Evolutionary conservation across 2,329 filamentous ascomycete genomes (phyloP), one percentile per base, ranked within the genome.

Genomic region (Eutypella sp.): DNA sequence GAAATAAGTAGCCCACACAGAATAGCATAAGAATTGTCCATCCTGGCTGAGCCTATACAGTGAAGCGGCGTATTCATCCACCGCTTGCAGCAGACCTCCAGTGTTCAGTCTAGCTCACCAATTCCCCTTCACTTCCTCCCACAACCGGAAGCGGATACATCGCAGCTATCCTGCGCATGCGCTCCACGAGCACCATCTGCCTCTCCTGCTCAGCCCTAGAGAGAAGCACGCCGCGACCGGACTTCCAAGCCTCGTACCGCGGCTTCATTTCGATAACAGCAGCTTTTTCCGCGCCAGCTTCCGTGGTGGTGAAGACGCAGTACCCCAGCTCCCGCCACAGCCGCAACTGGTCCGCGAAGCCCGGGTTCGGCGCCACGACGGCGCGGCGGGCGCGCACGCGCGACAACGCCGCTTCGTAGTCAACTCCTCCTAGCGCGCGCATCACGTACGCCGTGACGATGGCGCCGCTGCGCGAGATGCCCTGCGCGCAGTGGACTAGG

Each of bases 341-440:
- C 24, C 40, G 40, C 4, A 42, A 25, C 8, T 42, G 40, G 25
- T 42, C 40, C 13, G 40, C 40, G 24, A 42, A 42, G 19, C 40
- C 40, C 4, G 22, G 22, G 24, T 42, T 42, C 13, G 40, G 40
- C 16, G 19, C 31, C 8, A 29, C 40, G 16, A 20, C 40, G 24
- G 40, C n/a, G 15, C 40, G 22, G 25, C 8, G 4, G 3, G 9
- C 7, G 8, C 16, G 40, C 22, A 29, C 40, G 11, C 15, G 16
- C 8, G 4, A 16, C 13, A 42, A 25, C 6, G 40, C 40, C 1
- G 40, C 22, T 8, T 42, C 40, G 40, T 42, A 42, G 25, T 42
- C 40, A 25, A 42, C 23, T 13, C 8, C 7, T 13, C 8, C 7
- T 22, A 33, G 25, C 19, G 40, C 24, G 15, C 18, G 22, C 40